Conservation (phyloP, 306 rosid genomes). For the Senna siamea region DNA sequence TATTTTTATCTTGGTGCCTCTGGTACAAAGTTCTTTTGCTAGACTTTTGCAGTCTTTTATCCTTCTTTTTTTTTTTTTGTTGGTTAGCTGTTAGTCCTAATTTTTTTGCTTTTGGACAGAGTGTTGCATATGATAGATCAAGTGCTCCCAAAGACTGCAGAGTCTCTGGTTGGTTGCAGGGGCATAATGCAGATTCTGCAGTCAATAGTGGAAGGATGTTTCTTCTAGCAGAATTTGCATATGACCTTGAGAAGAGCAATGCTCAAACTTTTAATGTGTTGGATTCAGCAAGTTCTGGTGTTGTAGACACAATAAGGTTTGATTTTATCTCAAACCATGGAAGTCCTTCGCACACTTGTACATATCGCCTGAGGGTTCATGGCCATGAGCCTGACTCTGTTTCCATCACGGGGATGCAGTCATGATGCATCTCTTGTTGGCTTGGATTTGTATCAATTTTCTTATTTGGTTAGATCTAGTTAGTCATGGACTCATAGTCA, state of each 20-base stretch:
- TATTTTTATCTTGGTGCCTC: neutral
- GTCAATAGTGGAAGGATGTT: conserved; percentile 51
- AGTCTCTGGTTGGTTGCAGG: conserved; percentile 88
- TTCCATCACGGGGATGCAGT: conserved; percentile 60
- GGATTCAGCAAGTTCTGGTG: conserved; percentile 47
- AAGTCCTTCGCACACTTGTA: conserved; percentile 88
- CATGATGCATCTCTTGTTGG: conserved; percentile 35
- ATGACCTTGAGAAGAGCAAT: conserved; percentile 91
- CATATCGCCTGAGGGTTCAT: conserved; percentile 90
- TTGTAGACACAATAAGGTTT: conserved; percentile 73
- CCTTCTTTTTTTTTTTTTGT: neutral
- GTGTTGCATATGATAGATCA: conserved; percentile 84
- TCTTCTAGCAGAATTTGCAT: conserved; percentile 64
- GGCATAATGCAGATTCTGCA: conserved; percentile 35
- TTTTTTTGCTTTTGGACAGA: conserved; percentile 49
- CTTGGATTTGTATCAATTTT: neutral
- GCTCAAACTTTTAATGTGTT: conserved; percentile 80
- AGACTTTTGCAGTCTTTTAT: too few relatives aligned
- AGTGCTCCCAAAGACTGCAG: conserved; percentile 93
- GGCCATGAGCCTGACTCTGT: conserved; percentile 73
- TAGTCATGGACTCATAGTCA: neutral
- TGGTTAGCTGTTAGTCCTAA: neutral
- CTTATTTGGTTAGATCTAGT: neutral
- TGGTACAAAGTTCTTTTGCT: neutral
- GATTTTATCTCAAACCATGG: conserved; percentile 91